Percentiles rank a stretch among this genome's conserved stretches.
Conservation (phyloP, 345 rosid species). For the Lenwebbia sp. region DNA sequence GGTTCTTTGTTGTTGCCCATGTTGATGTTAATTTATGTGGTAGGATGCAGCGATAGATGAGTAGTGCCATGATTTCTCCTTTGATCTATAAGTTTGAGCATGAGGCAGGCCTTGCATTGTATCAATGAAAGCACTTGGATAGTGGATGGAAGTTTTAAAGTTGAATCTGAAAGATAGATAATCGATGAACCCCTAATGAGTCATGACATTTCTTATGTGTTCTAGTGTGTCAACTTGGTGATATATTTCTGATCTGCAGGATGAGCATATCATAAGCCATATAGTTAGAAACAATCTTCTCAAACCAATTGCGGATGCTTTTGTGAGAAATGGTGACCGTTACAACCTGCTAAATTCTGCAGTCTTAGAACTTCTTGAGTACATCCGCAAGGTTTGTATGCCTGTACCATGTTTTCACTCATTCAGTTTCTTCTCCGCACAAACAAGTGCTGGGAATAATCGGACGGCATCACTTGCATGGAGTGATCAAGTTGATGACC, state of each 20-base stretch:
- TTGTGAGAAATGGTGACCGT: slow-evolving; percentile 78
- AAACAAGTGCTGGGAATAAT: not conserved
- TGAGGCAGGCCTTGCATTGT: not conserved
- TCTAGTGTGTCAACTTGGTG: not conserved
- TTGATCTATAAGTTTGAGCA: not conserved
- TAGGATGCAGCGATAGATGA: not conserved
- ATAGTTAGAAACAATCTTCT: slow-evolving; percentile 78
- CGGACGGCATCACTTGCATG: not conserved
- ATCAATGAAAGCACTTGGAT: not conserved
- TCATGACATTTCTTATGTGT: not conserved
- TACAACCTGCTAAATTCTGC: slow-evolving; percentile 91
- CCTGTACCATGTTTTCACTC: not conserved
- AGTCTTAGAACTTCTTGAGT: slow-evolving; percentile 85
- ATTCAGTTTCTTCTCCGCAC: not conserved
- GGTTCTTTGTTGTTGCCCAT: not conserved
- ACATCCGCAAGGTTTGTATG: slow-evolving; percentile 68
- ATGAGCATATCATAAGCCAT: slow-evolving; percentile 74
- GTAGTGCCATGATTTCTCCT: not conserved
- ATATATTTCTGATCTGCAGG: slow-evolving; percentile 31
- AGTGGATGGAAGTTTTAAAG: not conserved
- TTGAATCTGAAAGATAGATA: not conserved
- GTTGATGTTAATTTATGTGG: not conserved
- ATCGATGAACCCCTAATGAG: not conserved
- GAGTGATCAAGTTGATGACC: not conserved
- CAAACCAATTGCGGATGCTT: slow-evolving; percentile 77